Conservation (phyloP, 2,329 filamentous ascomycete species). For the Colletotrichum cordylinicola region DNA sequence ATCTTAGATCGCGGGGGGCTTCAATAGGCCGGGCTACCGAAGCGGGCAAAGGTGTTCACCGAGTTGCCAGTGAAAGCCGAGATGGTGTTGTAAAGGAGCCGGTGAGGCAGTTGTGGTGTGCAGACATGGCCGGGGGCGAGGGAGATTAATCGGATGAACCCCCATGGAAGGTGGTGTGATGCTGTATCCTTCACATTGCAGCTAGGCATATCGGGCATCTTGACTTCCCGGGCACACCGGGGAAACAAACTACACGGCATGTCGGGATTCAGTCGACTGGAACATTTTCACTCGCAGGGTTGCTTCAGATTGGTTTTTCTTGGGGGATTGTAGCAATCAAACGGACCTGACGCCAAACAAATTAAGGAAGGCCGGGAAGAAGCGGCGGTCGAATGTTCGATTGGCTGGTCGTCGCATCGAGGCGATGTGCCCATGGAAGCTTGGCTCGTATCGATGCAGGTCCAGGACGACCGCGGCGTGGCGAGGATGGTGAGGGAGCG, state of each 20-base stretch:
- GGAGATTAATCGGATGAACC: not conserved
- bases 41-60: not conserved
- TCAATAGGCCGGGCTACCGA: not conserved
- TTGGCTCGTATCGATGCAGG: conserved; percentile 11
- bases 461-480: not conserved
- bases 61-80: not conserved
- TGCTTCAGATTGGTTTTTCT: not conserved
- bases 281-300: not conserved
- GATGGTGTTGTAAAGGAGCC: not conserved
- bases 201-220: not conserved
- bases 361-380: not conserved
- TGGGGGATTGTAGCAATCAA: not conserved
- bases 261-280: not conserved
- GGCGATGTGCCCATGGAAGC: not conserved
- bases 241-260: not conserved
- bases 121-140: not conserved
- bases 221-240: not conserved
- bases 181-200: not conserved
- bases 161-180: not conserved
- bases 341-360: not conserved
- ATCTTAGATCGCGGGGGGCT: not conserved
- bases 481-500: not conserved
- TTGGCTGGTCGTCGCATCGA: not conserved
- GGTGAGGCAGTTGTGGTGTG: not conserved
- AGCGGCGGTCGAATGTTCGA: not conserved